A percentile compares a stretch with the other conserved stretches of the same genome.
Conservation (phyloP, 2,329 filamentous ascomycete species). For the Verticillium nubilum region DNA sequence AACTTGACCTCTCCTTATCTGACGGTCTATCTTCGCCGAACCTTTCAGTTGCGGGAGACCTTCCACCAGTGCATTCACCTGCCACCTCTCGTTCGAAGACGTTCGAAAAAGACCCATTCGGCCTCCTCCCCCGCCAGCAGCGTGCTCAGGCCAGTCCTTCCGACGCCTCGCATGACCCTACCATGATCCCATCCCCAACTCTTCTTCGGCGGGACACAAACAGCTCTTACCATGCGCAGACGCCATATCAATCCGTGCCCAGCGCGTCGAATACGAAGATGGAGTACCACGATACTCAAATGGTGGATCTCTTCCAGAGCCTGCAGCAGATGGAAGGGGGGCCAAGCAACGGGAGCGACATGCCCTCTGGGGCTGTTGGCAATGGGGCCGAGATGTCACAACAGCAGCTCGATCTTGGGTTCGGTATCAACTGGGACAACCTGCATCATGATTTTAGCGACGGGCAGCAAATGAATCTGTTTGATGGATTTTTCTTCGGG, state of each 20-base stretch:
- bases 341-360: neutral
- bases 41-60: slow-evolving; percentile 29
- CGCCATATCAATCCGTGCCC: slow-evolving; percentile 13
- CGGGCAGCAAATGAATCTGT: slow-evolving; percentile 57
- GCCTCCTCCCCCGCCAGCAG: slow-evolving; percentile 11
- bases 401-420: slow-evolving; percentile 57
- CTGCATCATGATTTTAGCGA: slow-evolving; percentile 59
- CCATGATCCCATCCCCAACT: slow-evolving; percentile 40
- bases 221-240: neutral
- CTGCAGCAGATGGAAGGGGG: slow-evolving; percentile 22
- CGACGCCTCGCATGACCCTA: slow-evolving; percentile 31
- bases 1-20: slow-evolving; percentile 29
- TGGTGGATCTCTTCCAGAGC: slow-evolving; percentile 49
- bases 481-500: slow-evolving; percentile 70
- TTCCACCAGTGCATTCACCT: slow-evolving; percentile 33
- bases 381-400: slow-evolving; percentile 31
- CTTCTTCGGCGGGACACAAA: slow-evolving; percentile 27
- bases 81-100: slow-evolving; percentile 30
- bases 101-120: slow-evolving; percentile 26
- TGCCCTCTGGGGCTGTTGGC: slow-evolving; percentile 8
- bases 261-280: slow-evolving; percentile 16
- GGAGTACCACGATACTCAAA: slow-evolving; percentile 43
- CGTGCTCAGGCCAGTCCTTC: slow-evolving; percentile 22
- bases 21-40: slow-evolving; percentile 35
- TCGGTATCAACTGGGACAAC: slow-evolving; percentile 60